Conservation (phyloP, 768 basidiomycete species). For the Termitomyces sp. region DNA sequence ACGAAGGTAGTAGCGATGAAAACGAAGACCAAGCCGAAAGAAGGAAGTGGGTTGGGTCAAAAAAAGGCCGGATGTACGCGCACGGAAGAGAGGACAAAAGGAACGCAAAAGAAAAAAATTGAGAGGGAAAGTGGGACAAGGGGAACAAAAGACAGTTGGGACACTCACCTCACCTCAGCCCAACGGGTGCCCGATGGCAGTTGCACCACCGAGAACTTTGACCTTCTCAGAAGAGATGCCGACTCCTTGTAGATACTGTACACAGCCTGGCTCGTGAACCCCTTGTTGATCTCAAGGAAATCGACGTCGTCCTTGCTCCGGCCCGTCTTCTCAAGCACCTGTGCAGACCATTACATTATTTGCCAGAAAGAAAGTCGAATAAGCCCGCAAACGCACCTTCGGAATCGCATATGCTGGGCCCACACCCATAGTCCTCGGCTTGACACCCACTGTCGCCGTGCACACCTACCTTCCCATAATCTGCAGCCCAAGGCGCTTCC, state of each 20-base stretch:
- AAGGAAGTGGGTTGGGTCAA: too few relatives aligned
- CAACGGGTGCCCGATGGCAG: slow-evolving; percentile 86
- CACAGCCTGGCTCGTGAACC: slow-evolving; percentile 82
- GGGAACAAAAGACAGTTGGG: slow-evolving; percentile 19
- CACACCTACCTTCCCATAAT: slow-evolving; percentile 84
- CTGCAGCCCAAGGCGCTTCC: slow-evolving; percentile 76
- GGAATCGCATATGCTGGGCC: slow-evolving; percentile 90
- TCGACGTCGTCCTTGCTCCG: slow-evolving; percentile 72
- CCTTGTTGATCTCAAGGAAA: slow-evolving; percentile 92
- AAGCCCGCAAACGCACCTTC: slow-evolving; percentile 25
- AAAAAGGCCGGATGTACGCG: too few relatives aligned
- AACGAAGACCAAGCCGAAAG: too few relatives aligned
- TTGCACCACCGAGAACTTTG: slow-evolving; percentile 85
- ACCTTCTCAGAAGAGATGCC: slow-evolving; percentile 76
- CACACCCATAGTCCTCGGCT: slow-evolving; percentile 87
- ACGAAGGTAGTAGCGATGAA: too few relatives aligned
- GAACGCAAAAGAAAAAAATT: too few relatives aligned
- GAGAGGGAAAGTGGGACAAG: too few relatives aligned
- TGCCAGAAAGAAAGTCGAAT: too few relatives aligned
- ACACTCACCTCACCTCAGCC: slow-evolving; percentile 80
- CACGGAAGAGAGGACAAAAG: too few relatives aligned
- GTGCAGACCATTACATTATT: background rate
- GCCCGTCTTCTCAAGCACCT: slow-evolving; percentile 59
- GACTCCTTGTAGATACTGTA: slow-evolving; percentile 66
- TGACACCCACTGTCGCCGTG: slow-evolving; percentile 71